A percentile compares a stretch with the other conserved stretches of the same genome.
Conservation (phyloP, 805 yeast genomes). For the Pichia occidentalis region DNA sequence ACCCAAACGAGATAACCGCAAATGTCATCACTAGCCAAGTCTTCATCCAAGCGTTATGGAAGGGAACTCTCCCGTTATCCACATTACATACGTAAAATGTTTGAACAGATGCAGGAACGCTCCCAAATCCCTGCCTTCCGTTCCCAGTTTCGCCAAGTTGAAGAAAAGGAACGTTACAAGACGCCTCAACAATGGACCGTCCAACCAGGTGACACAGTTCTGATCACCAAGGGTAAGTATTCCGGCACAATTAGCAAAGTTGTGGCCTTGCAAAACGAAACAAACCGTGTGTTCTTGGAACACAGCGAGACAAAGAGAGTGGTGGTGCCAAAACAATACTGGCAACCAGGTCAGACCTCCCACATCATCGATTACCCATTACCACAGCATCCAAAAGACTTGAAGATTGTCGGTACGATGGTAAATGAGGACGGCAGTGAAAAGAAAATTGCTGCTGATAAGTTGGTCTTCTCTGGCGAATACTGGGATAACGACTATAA, state of each 20-base stretch:
- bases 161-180: conserved; percentile 30
- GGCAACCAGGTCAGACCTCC: conserved; percentile 66
- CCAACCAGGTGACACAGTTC: conserved; percentile 71
- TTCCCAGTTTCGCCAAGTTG: conserved; percentile 25
- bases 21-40: conserved; percentile 11
- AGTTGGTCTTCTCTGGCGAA: conserved; percentile 56
- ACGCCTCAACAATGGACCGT: conserved; percentile 52
- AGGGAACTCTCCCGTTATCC: conserved; percentile 28
- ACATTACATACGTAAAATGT: conserved; percentile 22
- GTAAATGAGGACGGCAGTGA: conserved; percentile 57
- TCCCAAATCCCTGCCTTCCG: conserved; percentile 30
- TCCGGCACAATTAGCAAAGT: conserved; percentile 73
- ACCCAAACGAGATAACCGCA: too few species aligned
- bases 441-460: conserved; percentile 73
- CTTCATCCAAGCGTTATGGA: conserved; percentile 26
- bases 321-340: conserved; percentile 64
- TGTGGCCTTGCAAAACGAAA: conserved; percentile 47
- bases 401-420: conserved; percentile 74
- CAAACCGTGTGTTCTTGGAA: conserved; percentile 61
- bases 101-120: conserved; percentile 24
- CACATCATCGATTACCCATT: conserved; percentile 68
- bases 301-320: conserved; percentile 58
- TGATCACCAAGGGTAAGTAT: conserved; percentile 61
- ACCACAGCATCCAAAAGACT: conserved; percentile 49
- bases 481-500: conserved; percentile 73